Evolutionary conservation across 2,329 filamentous ascomycete species (phyloP), one percentile per base, ranked within the genome.

Genomic region (Colletotrichum musae): DNA sequence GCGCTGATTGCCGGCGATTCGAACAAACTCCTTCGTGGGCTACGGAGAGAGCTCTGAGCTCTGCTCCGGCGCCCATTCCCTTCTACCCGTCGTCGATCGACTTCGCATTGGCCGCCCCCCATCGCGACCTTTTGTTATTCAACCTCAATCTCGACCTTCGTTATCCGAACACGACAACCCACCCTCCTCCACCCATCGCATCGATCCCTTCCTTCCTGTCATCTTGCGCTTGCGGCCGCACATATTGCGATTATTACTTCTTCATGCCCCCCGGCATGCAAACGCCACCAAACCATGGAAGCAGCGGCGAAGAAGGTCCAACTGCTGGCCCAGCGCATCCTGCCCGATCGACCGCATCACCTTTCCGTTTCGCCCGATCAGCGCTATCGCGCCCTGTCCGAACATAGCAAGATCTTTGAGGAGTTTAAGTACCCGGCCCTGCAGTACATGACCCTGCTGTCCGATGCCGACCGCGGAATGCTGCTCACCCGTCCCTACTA

Each of bases 381-480:
- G 76, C 85, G 82, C 74, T 88, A 85, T 72, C 81, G 80, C 63
- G 77, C 79, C 48, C 80, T 80, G 66, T 79, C 82, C 60, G 81
- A 82, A 73, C 78, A 81, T 70, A 74, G 78, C 48, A 79, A 80
- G 71, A 75, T 77, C 67, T 77, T 80, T 73, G 85, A 87, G 76
- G 85, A 87, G 79, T 85, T 85, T 78, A 81, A 85, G 54, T 79
- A 80, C 67, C 81, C 80, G 70, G 83, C 81, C 24, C 80, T 90
- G 7, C 87, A 89, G 74, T 89, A 89, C 79, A 84, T 84, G 72
- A 89, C 88, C 26, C 85, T 87, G 68, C 76, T 89, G 57, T 87
- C 86, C 69, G 86, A 88, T 73, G 86, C 85, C 68, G 87, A 89
- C 73, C 87, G 88, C 74, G 88, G 88, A 70, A 79, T 88, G 51